These are phyloP conservation scores for Tetraselmis striata DNA, from an alignment of 139 green algal species.

Conservation along the genomic window DNA sequence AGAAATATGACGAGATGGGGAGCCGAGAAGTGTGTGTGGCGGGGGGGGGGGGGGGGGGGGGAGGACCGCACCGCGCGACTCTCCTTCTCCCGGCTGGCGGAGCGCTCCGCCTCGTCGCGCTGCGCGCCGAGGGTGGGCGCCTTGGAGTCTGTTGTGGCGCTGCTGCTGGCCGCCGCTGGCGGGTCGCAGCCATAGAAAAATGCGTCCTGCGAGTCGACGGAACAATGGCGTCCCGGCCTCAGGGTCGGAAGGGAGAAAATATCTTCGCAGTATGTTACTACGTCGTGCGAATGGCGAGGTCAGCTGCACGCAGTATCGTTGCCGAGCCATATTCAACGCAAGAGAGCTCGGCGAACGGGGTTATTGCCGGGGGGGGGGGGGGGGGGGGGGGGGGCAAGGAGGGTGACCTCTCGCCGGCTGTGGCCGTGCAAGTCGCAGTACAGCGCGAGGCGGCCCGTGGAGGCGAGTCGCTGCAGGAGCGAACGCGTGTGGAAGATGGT, in stretches of 20 bases:
- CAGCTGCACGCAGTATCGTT: no score
- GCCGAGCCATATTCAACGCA: no score
- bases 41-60: no score
- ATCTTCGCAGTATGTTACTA: no score
- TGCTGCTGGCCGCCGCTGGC: not conserved
- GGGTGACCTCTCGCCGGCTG: constrained; percentile 20
- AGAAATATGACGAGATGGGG: no score
- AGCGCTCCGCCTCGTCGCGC: not conserved
- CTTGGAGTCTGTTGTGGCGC: not conserved
- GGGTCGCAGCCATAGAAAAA: not conserved
- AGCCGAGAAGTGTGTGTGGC: no score
- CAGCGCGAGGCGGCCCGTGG: constrained; percentile 32
- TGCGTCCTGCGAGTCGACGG: not conserved
- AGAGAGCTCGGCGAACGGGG: no score
- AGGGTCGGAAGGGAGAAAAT: no score
- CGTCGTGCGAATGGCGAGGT: no score
- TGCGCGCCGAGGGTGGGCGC: not conserved
- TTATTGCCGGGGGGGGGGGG: no score
- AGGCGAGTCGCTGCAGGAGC: constrained; percentile 20
- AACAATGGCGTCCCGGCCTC: no score
- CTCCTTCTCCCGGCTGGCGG: not conserved
- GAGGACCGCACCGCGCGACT: not conserved
- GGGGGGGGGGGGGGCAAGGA: not conserved
- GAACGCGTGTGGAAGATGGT: not conserved
- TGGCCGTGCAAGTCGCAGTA: constrained; percentile 76